A percentile compares a stretch with the other conserved stretches of the same genome.
phyloP scores from a whole-genome alignment of 805 yeast species.

The Wickerhamiella domercqiae region DNA sequence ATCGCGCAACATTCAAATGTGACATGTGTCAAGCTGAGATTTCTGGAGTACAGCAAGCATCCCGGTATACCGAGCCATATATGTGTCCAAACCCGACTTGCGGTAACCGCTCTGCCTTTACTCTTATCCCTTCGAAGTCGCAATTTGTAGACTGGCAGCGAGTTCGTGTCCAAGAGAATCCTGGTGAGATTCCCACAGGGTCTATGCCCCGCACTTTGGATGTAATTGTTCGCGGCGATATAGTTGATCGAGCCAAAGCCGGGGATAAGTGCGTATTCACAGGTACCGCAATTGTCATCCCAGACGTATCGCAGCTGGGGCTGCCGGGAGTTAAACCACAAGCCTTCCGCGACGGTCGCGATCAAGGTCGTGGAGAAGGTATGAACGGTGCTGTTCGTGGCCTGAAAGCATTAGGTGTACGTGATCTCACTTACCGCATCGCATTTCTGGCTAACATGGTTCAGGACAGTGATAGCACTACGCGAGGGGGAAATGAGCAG shows the following conservation, averaged over 20 bases:
- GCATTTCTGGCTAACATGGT: conserved; percentile 91
- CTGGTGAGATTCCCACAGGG: conserved; percentile 95
- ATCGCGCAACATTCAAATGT: conserved; percentile 74
- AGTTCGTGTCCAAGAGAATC: conserved; percentile 86
- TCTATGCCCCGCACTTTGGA: conserved; percentile 97
- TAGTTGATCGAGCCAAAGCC: conserved; percentile 92
- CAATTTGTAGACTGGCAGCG: conserved; percentile 94
- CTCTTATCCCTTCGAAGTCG: conserved; percentile 66
- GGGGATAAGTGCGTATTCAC: conserved; percentile 91
- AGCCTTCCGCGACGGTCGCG: conserved; percentile 51
- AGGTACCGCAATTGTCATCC: conserved; percentile 88
- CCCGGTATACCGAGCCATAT: conserved; percentile 88
- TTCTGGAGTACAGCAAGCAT: conserved; percentile 82
- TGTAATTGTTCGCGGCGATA: conserved; percentile 80
- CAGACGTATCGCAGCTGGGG: conserved; percentile 87
- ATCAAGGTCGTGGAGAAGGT: conserved; percentile 47
- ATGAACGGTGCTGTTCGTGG: conserved; percentile 80
- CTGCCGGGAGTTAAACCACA: conserved; percentile 89
- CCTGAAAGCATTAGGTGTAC: conserved; percentile 74
- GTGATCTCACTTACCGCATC: conserved; percentile 82
- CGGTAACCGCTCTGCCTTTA: conserved; percentile 74
- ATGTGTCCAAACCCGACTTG: conserved; percentile 81
- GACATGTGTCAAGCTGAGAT: conserved; percentile 73
- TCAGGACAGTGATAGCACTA: conserved; percentile 47
- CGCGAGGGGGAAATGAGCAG: conserved; percentile 22